These are phyloP conservation scores for Solanum rostratum DNA, from an alignment of 257 asterid species.

Conservation along the genomic window DNA sequence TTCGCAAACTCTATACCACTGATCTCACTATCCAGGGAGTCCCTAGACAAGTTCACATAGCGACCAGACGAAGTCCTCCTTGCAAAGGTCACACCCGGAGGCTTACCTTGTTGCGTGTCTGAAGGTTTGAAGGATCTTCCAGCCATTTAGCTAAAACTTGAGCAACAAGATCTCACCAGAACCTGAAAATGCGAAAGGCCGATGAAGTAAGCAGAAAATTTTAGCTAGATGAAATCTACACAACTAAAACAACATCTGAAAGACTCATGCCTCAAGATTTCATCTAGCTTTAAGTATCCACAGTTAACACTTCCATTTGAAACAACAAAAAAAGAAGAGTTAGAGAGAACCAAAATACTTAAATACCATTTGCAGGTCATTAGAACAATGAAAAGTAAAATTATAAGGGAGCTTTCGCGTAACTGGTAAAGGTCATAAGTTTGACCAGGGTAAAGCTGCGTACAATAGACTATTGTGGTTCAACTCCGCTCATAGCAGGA, in stretches of 20 bases:
- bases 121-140: conserved; percentile 45
- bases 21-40: conserved; percentile 82
- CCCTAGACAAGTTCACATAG: conserved; percentile 77
- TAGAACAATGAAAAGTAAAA: neutral
- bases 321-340: neutral
- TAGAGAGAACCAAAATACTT: neutral
- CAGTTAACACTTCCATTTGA: neutral
- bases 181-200: conserved; percentile 25
- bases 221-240: neutral
- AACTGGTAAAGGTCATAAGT: neutral
- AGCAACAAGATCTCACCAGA: conserved; percentile 7
- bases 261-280: neutral
- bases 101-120: conserved; percentile 33
- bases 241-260: neutral
- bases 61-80: conserved; percentile 77
- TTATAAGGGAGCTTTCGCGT: neutral
- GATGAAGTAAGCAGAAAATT: neutral
- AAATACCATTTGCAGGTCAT: neutral
- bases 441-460: neutral
- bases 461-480: neutral
- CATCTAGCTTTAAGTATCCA: neutral
- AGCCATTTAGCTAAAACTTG: conserved; percentile 31
- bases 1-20: conserved; percentile 54
- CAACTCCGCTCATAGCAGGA: neutral
- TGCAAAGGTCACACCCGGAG: conserved; percentile 53